Percentiles rank a stretch among this genome's conserved stretches.
Conservation (phyloP, 805 yeast species). For the Peterozyma toletana region DNA sequence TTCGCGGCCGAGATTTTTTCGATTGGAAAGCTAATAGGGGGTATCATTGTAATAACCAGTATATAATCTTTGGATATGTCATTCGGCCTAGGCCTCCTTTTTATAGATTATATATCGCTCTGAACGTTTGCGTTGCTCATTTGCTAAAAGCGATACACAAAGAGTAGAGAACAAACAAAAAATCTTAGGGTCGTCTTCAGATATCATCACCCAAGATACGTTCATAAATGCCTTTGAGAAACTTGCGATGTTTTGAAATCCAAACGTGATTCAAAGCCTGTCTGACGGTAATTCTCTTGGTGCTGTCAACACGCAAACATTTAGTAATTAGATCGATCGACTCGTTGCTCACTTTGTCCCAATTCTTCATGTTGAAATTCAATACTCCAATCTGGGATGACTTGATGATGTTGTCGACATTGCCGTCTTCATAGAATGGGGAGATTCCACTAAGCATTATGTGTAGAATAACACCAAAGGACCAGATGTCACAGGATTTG, state of each 20-base stretch:
- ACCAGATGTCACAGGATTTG: conserved; percentile 62
- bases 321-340: conserved; percentile 40
- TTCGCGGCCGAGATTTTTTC: no score
- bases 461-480: conserved; percentile 54
- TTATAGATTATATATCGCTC: no score
- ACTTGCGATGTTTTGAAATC: conserved; percentile 31
- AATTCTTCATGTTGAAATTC: conserved; percentile 29
- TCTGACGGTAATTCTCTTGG: conserved; percentile 25
- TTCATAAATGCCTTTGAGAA: background rate
- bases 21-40: no score
- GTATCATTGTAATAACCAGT: no score
- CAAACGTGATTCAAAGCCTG: conserved; percentile 39
- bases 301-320: conserved; percentile 31
- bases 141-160: no score
- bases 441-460: conserved; percentile 58
- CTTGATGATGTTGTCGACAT: conserved; percentile 30
- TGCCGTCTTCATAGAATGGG: conserved; percentile 48
- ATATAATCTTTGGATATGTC: no score
- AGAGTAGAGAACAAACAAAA: no score
- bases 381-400: conserved; percentile 34
- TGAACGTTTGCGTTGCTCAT: no score
- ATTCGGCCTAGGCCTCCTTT: no score
- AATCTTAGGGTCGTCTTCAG: no score
- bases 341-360: conserved; percentile 30
- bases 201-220: background rate